Evolutionary conservation across 116 monocot genomes (phyloP).

Genomic region (Posidonia oceanica): DNA sequence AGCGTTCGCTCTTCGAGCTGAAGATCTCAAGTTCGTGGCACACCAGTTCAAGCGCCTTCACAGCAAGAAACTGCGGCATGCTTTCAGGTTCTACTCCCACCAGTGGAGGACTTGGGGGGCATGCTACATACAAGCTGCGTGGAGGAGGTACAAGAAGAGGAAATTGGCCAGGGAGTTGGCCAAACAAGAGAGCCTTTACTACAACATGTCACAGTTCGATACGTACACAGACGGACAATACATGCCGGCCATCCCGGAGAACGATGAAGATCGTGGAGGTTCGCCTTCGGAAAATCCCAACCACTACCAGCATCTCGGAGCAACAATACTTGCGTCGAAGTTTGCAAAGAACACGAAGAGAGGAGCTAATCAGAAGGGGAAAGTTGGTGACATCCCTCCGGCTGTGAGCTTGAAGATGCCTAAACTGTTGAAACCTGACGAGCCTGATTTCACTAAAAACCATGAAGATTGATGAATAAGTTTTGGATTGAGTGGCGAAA

Average conservation of each 20-base stretch:
- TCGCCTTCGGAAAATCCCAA: constrained; percentile 2
- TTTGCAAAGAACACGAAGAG: constrained; percentile 78
- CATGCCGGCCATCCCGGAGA: constrained; percentile 8
- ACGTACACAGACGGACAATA: background rate
- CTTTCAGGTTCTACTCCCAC: constrained; percentile 85
- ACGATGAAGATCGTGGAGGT: constrained; percentile 7
- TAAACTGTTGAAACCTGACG: constrained; percentile 75
- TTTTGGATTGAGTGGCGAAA: background rate
- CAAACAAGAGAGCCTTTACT: constrained; percentile 36
- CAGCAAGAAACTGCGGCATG: constrained; percentile 88
- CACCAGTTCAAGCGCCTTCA: constrained; percentile 88
- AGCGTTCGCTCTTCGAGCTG: constrained; percentile 75
- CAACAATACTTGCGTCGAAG: constrained; percentile 65
- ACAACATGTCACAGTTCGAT: constrained; percentile 19
- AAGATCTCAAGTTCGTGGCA: constrained; percentile 88
- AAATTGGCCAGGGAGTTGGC: constrained; percentile 64
- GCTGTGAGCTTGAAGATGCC: constrained; percentile 60
- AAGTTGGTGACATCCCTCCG: constrained; percentile 7
- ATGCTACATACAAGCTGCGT: constrained; percentile 77
- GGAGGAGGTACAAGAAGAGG: constrained; percentile 74
- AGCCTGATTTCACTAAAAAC: constrained; percentile 68
- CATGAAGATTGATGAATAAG: constrained; percentile 13
- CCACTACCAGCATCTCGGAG: constrained; percentile 29
- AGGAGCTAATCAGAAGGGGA: constrained; percentile 31
- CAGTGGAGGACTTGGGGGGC: constrained; percentile 99